Percentiles rank a stretch among this genome's conserved stretches.
These are phyloP conservation scores for Aureobasidium sp. DNA, from an alignment of 2,329 filamentous ascomycete genomes.

Conservation along the genomic window DNA sequence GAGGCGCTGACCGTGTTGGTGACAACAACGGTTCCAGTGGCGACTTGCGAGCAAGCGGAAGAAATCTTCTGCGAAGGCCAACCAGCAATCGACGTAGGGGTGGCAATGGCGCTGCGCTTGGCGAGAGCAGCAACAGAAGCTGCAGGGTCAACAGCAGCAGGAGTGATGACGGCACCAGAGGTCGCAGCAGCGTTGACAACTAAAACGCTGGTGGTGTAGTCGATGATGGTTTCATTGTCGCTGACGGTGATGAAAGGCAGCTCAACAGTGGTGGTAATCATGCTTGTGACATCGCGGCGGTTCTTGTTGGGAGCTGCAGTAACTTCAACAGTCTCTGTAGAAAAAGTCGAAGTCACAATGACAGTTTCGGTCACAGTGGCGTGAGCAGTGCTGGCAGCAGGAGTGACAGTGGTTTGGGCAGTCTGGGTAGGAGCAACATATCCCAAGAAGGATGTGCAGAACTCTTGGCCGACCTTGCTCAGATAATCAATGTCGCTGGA, in stretches of 20 bases:
- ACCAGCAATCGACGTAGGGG: conserved; percentile 9
- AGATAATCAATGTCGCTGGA: background rate
- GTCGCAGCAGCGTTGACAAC: conserved; percentile 6
- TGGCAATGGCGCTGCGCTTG: background rate
- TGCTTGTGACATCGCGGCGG: background rate
- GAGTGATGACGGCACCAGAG: background rate
- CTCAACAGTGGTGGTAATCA: conserved; percentile 4
- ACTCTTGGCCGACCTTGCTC: background rate
- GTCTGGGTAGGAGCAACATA: background rate
- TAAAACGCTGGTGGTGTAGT: background rate
- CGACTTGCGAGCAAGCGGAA: conserved; percentile 16
- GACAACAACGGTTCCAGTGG: conserved; percentile 15
- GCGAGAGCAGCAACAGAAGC: background rate
- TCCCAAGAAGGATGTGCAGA: conserved; percentile 6
- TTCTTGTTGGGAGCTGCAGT: background rate
- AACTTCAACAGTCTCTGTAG: background rate
- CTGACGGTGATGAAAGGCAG: conserved; percentile 9
- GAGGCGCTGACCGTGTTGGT: conserved; percentile 1
- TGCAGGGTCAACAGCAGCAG: background rate
- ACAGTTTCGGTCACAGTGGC: background rate
- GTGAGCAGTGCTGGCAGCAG: background rate
- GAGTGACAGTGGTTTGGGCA: background rate
- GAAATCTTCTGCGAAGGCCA: conserved; percentile 17
- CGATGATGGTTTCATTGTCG: background rate
- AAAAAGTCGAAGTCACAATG: background rate